Conservation (phyloP, 768 basidiomycete species). For the Mycena crocata region DNA sequence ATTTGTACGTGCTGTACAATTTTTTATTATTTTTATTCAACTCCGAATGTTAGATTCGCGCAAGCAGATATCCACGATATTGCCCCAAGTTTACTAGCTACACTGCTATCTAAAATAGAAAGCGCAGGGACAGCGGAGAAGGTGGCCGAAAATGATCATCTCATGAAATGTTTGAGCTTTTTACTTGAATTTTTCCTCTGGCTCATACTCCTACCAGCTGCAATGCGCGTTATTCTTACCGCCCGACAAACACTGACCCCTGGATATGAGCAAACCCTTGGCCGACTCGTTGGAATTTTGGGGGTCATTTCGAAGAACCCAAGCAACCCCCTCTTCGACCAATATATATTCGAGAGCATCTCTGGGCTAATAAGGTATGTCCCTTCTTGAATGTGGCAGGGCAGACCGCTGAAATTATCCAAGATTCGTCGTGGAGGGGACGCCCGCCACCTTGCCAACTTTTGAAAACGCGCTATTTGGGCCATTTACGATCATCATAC, state of each 20-base stretch:
- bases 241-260: conserved; percentile 83
- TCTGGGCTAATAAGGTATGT: conserved; percentile 91
- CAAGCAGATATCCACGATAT: conserved; percentile 89
- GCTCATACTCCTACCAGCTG: conserved; percentile 61
- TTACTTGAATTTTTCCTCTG: background rate
- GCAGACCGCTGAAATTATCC: conserved; percentile 5
- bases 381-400: background rate
- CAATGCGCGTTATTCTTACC: conserved; percentile 93
- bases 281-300: conserved; percentile 84
- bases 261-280: conserved; percentile 71
- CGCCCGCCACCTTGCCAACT: conserved; percentile 69
- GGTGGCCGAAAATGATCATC: conserved; percentile 95
- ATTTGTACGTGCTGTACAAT: conserved; percentile 67
- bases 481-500: conserved; percentile 88
- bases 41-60: conserved; percentile 70
- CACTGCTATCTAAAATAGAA: conserved; percentile 85
- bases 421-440: conserved; percentile 85
- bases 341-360: conserved; percentile 96
- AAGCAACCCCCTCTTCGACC: conserved; percentile 97
- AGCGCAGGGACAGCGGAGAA: conserved; percentile 85
- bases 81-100: conserved; percentile 77
- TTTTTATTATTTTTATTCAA: background rate
- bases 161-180: conserved; percentile 85
- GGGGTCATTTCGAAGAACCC: conserved; percentile 94
- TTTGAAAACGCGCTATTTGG: conserved; percentile 89